Percentiles rank a stretch among this genome's conserved stretches.
Conservation (phyloP, 1,139 yeast genomes). For the Eremothecium coryli region DNA sequence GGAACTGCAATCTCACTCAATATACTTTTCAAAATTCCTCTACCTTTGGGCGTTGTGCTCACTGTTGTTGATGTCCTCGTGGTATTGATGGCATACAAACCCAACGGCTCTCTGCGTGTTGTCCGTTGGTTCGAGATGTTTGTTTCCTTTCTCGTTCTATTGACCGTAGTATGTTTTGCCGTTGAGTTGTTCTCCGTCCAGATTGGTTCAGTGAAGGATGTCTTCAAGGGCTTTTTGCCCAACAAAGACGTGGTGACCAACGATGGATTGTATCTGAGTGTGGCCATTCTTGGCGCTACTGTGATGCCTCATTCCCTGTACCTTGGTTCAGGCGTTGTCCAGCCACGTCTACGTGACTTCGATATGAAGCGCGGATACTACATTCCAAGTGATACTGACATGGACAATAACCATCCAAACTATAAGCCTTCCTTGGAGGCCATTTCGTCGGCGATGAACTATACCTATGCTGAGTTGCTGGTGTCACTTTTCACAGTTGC, state of each 20-base stretch:
- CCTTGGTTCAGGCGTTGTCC: conserved; percentile 68
- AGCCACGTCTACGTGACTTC: conserved; percentile 59
- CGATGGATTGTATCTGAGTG: conserved; percentile 54
- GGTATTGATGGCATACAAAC: conserved; percentile 58
- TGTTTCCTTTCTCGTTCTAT: conserved; percentile 51
- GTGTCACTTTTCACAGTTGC: conserved; percentile 63
- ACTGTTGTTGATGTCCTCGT: conserved; percentile 67
- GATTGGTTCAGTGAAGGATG: conserved; percentile 31
- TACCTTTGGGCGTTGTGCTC: conserved; percentile 55
- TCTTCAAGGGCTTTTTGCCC: conserved; percentile 54
- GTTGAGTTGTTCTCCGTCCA: conserved; percentile 49
- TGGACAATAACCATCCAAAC: conserved; percentile 28
- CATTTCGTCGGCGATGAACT: conserved; percentile 53
- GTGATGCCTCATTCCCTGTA: conserved; percentile 78
- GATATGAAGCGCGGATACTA: conserved; percentile 44
- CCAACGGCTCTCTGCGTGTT: conserved; percentile 59
- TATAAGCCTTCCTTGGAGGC: conserved; percentile 63
- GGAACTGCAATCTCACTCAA: conserved; percentile 73
- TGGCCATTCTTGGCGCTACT: conserved; percentile 74
- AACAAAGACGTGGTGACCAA: conserved; percentile 43
- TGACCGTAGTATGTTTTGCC: conserved; percentile 60
- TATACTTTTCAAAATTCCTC: conserved; percentile 57
- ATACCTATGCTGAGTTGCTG: conserved; percentile 57
- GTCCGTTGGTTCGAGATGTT: conserved; percentile 58
- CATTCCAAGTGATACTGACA: conserved; percentile 25